Evolutionary conservation across 179 eudicot species (phyloP), one percentile per base, ranked within the genome.

Genomic region (Spinacia oleracea): DNA sequence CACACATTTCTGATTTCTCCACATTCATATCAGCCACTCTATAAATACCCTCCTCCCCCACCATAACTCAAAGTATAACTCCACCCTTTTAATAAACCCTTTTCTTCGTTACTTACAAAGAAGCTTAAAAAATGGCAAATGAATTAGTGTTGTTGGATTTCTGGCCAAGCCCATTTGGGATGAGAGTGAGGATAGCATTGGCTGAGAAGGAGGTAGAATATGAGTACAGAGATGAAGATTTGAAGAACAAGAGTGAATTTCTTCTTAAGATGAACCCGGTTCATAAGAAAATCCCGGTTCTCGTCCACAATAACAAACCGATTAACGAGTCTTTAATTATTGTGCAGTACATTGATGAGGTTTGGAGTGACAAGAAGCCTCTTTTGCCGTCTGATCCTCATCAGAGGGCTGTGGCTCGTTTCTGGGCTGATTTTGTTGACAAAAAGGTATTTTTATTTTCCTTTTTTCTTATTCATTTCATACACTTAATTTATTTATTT

Each of bases 201-300:
- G 63, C 62, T 20, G 75, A 72, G 9, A 72, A 72, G 51, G 63
- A 20, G 3, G 63, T 72, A 2, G 32, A 32, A 6, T 72, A 72
- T 51, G 75, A 72, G 23, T 72, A 51, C 11, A 72, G 9, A 18
- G 75, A 72, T 46, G 27, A 72, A 51, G 45, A 72, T 51, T 34
- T 72, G 16, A 18, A 43, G 29, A 32, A 72, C 38, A 72, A 72
- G 43, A 51, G 75, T 72, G 62, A 72, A 9, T 20, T 72, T 15
- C 45, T 72, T 2, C 45, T 72, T 0, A 71, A 72, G 15, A 72
- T 72, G 75, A 72, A 72, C 62, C 75, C 63, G 16, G 27, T 72
- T 72, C 63, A 72, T 21, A 72, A 72, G 27, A 72, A 72, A 51
- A 72, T 72, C 1, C 63, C 75, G 42, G 63, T 72, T 31, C 63